Conservation (phyloP, 257 asterid species). For the Ilex aquifolium region DNA sequence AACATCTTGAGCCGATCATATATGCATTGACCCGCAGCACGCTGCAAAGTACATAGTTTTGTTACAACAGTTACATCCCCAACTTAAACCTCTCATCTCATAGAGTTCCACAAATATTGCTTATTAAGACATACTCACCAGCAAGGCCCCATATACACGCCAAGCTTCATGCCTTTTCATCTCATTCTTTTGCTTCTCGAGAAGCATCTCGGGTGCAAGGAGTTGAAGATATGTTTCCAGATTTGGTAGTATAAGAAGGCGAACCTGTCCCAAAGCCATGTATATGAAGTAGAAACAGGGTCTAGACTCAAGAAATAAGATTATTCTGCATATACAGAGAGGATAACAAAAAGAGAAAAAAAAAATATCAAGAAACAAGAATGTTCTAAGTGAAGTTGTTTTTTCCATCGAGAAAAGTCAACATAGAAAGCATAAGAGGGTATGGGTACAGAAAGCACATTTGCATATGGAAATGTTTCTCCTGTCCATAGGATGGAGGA, state of each 20-base stretch:
- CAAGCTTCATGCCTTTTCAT: constrained; percentile 95
- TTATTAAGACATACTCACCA: constrained; percentile 39
- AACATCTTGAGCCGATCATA: constrained; percentile 67
- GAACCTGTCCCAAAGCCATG: constrained; percentile 39
- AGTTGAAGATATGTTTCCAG: constrained; percentile 72
- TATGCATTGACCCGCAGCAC: constrained; percentile 85
- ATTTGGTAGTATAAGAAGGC: constrained; percentile 74
- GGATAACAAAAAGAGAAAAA: background rate
- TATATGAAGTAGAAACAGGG: background rate
- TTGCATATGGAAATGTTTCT: no score
- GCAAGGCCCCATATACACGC: constrained; percentile 89
- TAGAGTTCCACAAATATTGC: background rate
- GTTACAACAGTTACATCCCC: constrained; percentile 14
- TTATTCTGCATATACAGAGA: background rate
- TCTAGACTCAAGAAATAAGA: background rate
- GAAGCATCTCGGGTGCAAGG: constrained; percentile 94
- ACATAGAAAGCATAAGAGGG: background rate
- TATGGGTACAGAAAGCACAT: no score
- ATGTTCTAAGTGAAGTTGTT: background rate
- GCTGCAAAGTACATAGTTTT: constrained; percentile 33
- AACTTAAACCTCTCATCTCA: background rate
- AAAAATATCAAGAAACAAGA: background rate
- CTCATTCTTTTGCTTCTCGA: constrained; percentile 86
- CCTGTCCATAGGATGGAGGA: no score
- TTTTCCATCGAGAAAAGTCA: background rate